Evolutionary conservation across 140 eudicot genomes (phyloP).

Genomic region (Anethum foeniculum): DNA sequence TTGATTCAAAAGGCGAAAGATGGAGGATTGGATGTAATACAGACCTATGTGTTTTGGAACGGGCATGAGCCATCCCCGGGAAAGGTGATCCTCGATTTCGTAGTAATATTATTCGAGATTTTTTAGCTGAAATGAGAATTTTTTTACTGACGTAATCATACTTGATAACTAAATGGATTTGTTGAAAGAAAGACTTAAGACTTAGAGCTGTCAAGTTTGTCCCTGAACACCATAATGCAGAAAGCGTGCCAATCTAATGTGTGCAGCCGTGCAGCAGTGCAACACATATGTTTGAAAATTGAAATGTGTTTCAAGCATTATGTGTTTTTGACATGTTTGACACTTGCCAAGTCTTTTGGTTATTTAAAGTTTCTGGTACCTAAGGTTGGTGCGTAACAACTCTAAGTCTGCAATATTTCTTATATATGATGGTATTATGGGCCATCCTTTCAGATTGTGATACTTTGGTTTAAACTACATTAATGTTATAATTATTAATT

Average conservation of each 20-base stretch:
- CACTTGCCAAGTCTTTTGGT: not conserved
- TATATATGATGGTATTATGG: not conserved
- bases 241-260: not conserved
- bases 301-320: not conserved
- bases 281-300: not conserved
- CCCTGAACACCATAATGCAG: not conserved
- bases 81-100: conserved; percentile 31
- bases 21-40: conserved; percentile 95
- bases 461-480: not conserved
- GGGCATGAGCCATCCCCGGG: conserved; percentile 96
- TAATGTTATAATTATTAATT: no score
- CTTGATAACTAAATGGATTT: not conserved
- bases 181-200: not conserved
- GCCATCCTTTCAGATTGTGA: not conserved
- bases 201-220: not conserved
- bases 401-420: not conserved
- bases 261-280: not conserved
- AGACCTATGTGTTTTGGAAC: conserved; percentile 96
- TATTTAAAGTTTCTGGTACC: not conserved
- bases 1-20: conserved; percentile 85
- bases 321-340: not conserved
- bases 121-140: not conserved
- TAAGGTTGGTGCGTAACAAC: not conserved
- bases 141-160: not conserved
- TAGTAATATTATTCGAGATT: not conserved